Conservation (phyloP, 2,329 filamentous ascomycete species). For the Fusarium sp. region DNA sequence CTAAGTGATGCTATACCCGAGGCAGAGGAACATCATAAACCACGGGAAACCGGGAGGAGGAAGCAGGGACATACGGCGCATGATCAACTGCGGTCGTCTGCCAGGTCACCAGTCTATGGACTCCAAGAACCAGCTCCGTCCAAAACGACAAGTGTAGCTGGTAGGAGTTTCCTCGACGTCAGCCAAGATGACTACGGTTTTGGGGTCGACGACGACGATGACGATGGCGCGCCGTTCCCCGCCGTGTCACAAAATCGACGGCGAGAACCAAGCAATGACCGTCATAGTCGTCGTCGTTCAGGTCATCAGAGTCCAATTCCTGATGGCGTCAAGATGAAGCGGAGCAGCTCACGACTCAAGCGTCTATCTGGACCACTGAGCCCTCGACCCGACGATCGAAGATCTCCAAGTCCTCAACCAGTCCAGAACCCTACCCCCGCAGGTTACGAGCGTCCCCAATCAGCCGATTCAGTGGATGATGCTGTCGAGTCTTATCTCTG, state of each 20-base stretch:
- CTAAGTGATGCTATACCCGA: constrained; percentile 59
- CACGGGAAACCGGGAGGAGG: constrained; percentile 35
- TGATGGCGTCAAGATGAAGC: constrained; percentile 62
- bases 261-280: constrained; percentile 62
- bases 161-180: constrained; percentile 42
- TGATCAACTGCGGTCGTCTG: constrained; percentile 26
- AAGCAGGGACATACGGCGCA: constrained; percentile 31
- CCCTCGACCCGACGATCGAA: constrained; percentile 55
- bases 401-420: constrained; percentile 44
- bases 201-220: constrained; percentile 51
- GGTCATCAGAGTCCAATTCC: constrained; percentile 63
- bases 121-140: constrained; percentile 40
- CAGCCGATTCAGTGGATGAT: constrained; percentile 88
- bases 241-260: constrained; percentile 72
- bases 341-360: constrained; percentile 70
- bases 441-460: constrained; percentile 79
- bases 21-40: constrained; percentile 49
- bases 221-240: constrained; percentile 78
- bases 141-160: constrained; percentile 33
- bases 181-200: constrained; percentile 49
- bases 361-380: constrained; percentile 65
- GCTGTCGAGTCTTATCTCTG: constrained; percentile 88
- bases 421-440: constrained; percentile 52
- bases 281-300: constrained; percentile 58
- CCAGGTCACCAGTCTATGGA: constrained; percentile 35